Evolutionary conservation across 2,329 filamentous ascomycete genomes (phyloP), one percentile per base, ranked within the genome.

Genomic region (Cytospora mali): DNA sequence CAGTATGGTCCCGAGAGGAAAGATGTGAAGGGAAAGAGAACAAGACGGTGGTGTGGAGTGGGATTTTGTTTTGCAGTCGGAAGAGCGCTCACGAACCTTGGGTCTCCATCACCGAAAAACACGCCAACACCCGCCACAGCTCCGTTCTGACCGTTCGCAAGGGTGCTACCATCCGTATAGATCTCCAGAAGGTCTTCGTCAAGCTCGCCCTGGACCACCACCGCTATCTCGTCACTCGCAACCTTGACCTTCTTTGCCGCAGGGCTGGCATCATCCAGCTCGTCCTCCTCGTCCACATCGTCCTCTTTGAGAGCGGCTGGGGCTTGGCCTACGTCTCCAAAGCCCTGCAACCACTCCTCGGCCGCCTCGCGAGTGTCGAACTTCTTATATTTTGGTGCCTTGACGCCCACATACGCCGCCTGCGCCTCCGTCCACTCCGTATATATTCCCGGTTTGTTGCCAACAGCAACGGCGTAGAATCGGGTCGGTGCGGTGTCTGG

Each of bases 321-420:
- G 35, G 25, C 33, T 11, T 33, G 50, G 50, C 35, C 50, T 14
- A n/a, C 35, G 62, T 62, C 64, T 50, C 21, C 66, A 58, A 77
- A 75, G 67, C 76, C 71, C 64, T 76, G 77, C 58, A 97, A 90
- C 72, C 91, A 97, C 23, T 85, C 85, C 71, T 94, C 86, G 0
- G 94, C 94, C 74, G 96, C 92, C 62, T 80, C 81, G 28, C 83
- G 80, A 1, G 85, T 89, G 4, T 78, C 75, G 67, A 93, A 93
- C 66, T 84, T 89, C 74, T 88, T 90, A 74, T 90, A 87, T 68
- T 86, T 87, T 48, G 85, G 84, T 6, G 87, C 87, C 69, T 88
- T 88, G 71, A 88, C 88, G 2, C 89, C 91, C 33, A 81, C 85
- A 65, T 95, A 91, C 67, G 94, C 90, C 66, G 87, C 80, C 65